Base-by-base conservation (phyloP, 2,329 filamentous ascomycete species). In the Fusarium solani-melongenae region DNA sequence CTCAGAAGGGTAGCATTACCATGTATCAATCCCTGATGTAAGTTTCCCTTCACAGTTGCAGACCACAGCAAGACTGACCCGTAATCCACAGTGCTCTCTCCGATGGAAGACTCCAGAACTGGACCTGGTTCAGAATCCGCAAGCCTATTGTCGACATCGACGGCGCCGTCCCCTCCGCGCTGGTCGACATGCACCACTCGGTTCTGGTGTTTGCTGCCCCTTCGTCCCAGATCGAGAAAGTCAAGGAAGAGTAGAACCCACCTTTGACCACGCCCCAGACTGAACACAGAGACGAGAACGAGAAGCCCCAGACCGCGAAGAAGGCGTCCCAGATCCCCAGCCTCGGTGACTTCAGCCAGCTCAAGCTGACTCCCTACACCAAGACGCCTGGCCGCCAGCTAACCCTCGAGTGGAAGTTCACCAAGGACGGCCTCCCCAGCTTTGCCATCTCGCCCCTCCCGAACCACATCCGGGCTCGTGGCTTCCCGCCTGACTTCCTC, bases 51-150 rank as follows among this genome's bases (percentile, higher is more conserved):
- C 33, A 6, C 12, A 27, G 6, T 3, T 39, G 14, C 31, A 56
- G 20, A 27, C 10, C 8, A 20, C 22, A 14, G 11, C 15, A 2
- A 29, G 31, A n/a, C 34, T 57, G 22, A 57, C 15, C 15, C 3
- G 22, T 27, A 24, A 24, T 38, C 6, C 10, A 11, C 22, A 57
- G 34, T 5, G n/a, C 33, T 27, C 55, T 39, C 8, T 5, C 31
- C 55, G 20, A 38, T 24, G 53, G 53, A 34, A 27, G 15, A 38
- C 11, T 41, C 10, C 70, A 67, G 20, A 72, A 33, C 2, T 79
- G 77, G 77, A 58, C 61, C 14, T 79, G 77, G 77, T 70, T 79
- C 66, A 73, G 73, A 27, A 77, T 79, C 38, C 46, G 49, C 36
- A 79, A 76, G 56, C 75, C 76, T 5, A 31, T 79, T 2, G 24